Conservation (phyloP, 495 filamentous ascomycete species). For the Penicillium maclennaniae region DNA sequence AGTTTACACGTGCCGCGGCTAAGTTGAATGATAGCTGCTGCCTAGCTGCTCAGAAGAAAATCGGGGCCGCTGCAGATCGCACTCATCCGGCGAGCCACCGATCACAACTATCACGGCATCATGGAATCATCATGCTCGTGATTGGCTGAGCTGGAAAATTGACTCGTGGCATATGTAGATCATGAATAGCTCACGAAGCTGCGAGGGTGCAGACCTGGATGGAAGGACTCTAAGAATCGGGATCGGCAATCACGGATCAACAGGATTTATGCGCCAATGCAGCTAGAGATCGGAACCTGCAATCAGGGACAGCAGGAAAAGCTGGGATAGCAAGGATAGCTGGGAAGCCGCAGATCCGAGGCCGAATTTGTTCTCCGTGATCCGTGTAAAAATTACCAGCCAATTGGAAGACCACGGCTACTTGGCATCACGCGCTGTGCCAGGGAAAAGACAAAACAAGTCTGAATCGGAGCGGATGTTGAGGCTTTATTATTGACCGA, state of each 20-base stretch:
- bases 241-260: not conserved
- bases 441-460: not conserved
- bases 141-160: not conserved
- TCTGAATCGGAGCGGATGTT: not conserved
- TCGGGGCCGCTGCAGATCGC: too few relatives aligned
- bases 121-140: not conserved
- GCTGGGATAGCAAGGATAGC: too few relatives aligned
- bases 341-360: not conserved
- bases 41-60: not conserved
- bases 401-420: constrained; percentile 9
- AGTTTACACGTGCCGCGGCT: too few relatives aligned
- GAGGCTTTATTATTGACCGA: not conserved
- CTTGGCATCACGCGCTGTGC: not conserved
- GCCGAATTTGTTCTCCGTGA: not conserved
- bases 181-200: too few relatives aligned
- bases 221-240: not conserved
- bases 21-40: not conserved
- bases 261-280: too few relatives aligned
- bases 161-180: not conserved
- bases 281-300: too few relatives aligned
- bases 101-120: not conserved
- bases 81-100: not conserved
- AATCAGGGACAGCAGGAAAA: too few relatives aligned
- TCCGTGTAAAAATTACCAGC: not conserved
- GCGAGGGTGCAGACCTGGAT: too few relatives aligned